These are phyloP conservation scores for Fusarium fracticaudum DNA, from an alignment of 2,329 filamentous ascomycete species.

Conservation along the genomic window DNA sequence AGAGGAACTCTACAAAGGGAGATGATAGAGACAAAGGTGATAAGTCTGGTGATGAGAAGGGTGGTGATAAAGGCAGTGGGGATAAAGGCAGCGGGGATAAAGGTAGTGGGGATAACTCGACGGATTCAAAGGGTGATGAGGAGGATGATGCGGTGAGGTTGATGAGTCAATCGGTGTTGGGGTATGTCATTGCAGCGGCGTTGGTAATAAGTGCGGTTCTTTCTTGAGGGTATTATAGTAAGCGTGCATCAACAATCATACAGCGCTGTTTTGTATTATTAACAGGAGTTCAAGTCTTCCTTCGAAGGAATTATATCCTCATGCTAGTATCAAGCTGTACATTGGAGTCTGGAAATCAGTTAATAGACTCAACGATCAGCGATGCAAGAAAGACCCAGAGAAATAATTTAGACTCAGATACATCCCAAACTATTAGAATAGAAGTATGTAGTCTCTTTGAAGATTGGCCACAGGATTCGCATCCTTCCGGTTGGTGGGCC, in stretches of 20 bases:
- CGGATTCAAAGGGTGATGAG: conserved; percentile 11
- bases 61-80: neutral
- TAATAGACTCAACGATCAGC: rapidly evolving
- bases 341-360: neutral
- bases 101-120: neutral
- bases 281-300: rapidly evolving
- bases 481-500: conserved; percentile 4
- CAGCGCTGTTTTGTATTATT: neutral
- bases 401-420: neutral
- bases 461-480: neutral
- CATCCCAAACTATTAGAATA: neutral
- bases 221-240: neutral
- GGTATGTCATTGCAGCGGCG: conserved; percentile 17
- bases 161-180: neutral
- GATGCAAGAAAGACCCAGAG: rapidly evolving
- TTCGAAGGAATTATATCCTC: neutral
- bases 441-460: neutral
- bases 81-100: neutral
- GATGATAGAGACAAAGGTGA: neutral
- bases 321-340: rapidly evolving
- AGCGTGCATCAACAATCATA: neutral
- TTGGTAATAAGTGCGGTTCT: conserved; percentile 2
- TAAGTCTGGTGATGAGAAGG: neutral
- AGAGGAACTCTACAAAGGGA: neutral
- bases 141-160: conserved; percentile 16